Base-by-base conservation (phyloP, 768 basidiomycete genomes). In the Tulasnella sp. region DNA sequence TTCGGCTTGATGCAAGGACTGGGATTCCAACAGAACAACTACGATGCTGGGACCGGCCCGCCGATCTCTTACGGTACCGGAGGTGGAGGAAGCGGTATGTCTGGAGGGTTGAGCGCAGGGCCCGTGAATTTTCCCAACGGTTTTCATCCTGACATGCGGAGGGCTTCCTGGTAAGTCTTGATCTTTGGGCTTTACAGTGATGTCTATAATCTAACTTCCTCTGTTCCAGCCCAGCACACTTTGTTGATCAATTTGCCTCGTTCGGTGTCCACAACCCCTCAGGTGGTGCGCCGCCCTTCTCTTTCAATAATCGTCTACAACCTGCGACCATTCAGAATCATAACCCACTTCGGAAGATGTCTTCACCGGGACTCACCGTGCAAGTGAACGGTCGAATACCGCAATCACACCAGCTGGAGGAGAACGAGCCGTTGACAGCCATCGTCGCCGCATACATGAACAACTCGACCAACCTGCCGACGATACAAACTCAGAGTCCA, bases 111-210 rank as follows among this genome's bases (percentile, higher is more conserved):
- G n/a, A 43, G 58, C 9, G 29, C 58, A 19, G 30, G 23, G 34
- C 47, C 58, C 9, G 48, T 59, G 26, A 21, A 41, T 24, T 59
- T 51, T 26, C 59, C 59, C 4, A 24, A 23, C n/a, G 41, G 41
- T 19, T 61, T 61, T 34, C 32, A 61, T 15, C 59, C 59, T 17
- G 59, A 61, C 8, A 32, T 52, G 10, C 24, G 59, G 24, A n/a
- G 59, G 26, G 59, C 59, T 23, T 61, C 59, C 15, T 61, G 59
- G 58, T 59, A 51, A 3, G 55, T 56, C 19, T 24, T 4, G 9
- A 2, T 45, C 26, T 17, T 21, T 19, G 3, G 19, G n/a, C 23
- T 5, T 45, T 30, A 41, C 30, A 43, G 21, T 4, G 34, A n/a
- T 23, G 13, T 24, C 21, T n/a, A 56, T 42, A 27, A 21, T 19